These are phyloP conservation scores for Mariannaea sp. DNA, from an alignment of 2,329 filamentous ascomycete genomes.

Conservation along the genomic window DNA sequence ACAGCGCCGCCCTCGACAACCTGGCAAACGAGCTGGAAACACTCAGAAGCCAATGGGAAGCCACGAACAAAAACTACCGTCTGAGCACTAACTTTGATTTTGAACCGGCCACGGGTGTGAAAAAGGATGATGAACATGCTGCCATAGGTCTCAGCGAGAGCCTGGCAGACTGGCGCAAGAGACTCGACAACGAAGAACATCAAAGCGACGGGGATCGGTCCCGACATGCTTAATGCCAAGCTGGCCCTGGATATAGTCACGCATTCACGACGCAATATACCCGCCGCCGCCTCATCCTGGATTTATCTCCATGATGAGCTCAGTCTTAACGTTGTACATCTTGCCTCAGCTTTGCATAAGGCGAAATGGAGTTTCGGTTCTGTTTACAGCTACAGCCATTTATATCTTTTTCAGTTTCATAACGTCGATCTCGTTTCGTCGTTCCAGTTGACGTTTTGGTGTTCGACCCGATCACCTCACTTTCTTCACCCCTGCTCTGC, in stretches of 20 bases:
- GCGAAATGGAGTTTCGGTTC: constrained; percentile 38
- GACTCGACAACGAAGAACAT: constrained; percentile 64
- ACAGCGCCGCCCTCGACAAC: constrained; percentile 79
- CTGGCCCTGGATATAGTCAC: constrained; percentile 35
- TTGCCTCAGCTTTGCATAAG: constrained; percentile 32
- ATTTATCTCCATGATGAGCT: constrained; percentile 28
- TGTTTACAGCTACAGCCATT: constrained; percentile 21
- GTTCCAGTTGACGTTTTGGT: constrained; percentile 20
- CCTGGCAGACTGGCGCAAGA: constrained; percentile 79
- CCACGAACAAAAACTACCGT: constrained; percentile 92
- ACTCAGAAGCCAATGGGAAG: constrained; percentile 90
- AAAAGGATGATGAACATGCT: constrained; percentile 51
- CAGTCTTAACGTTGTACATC: constrained; percentile 31
- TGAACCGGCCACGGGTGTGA: constrained; percentile 55
- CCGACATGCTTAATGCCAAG: constrained; percentile 33
- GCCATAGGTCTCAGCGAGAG: constrained; percentile 67
- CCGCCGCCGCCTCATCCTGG: constrained; percentile 36
- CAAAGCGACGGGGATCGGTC: constrained; percentile 38
- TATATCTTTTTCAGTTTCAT: constrained; percentile 27
- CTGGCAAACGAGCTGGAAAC: constrained; percentile 92
- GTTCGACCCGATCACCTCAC: constrained; percentile 3
- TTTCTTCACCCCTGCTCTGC: constrained; percentile 6
- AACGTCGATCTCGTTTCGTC: constrained; percentile 13
- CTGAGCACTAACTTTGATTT: constrained; percentile 90
- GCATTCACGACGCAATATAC: constrained; percentile 44